Evolutionary conservation across 306 rosid genomes (phyloP), one percentile per base, ranked within the genome.

Genomic region (Quercus suber): DNA sequence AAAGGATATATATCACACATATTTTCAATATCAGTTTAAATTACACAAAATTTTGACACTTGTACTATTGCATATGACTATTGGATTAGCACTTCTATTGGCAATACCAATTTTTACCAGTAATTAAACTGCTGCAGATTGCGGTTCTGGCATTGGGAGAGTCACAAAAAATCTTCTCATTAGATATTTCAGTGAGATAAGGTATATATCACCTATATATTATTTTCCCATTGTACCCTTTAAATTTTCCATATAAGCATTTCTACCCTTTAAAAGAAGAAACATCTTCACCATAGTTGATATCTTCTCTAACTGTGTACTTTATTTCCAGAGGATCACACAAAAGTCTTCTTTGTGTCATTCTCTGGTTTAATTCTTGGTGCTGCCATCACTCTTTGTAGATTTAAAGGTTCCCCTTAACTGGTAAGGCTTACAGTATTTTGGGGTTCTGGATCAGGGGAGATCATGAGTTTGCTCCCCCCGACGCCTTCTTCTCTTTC

Each of bases 141-240:
- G 99, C 86, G 99, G 99, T 90, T 91, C 98, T 84, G 99, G 99
- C 80, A 91, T 95, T 82, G 99, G 99, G 17, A 88, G 99, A 86
- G 85, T 95, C 58, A 86, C 99, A 43, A 92, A 90, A 83, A 95
- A 90, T 86, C 96, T 95, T 73, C 88, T 95, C 35, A 89, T 95
- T 27, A 88, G 93, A 81, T 80, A 91, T 78, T 95, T 95, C 87
- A 95, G 89, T 75, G 98, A 91, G 98, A 98, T 91, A 78, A 74
- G 90, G 80, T 74, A 60, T 83, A 19, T 77, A 60, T 84, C 73
- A 43, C 27, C 63, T 5, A 9, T 23, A 18, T 79, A 19, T 25
- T 21, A 52, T 59, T 78, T 69, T 58, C 61, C 9, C 11, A 51
- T 73, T 14, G 9, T 57, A 18, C 52, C 37, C 21, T 69, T 37